Percentiles rank a stretch among this genome's conserved stretches.
These are phyloP conservation scores for Botrytis squamosa DNA, from an alignment of 2,329 filamentous ascomycete genomes.

Conservation along the genomic window DNA sequence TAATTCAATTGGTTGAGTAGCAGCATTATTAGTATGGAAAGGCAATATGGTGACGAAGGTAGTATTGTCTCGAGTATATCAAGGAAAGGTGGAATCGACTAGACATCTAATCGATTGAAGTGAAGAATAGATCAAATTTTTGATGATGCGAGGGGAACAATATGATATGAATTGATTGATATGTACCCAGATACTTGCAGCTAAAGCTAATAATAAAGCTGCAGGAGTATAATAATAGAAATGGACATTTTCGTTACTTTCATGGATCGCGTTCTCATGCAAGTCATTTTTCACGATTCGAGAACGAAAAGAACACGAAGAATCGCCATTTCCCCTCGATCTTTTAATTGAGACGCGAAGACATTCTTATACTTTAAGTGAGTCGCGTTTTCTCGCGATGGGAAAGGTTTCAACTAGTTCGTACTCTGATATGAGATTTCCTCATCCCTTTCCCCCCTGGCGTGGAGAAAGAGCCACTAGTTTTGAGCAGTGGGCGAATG, in stretches of 20 bases:
- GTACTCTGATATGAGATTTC: neutral
- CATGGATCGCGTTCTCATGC: neutral
- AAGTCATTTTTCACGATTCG: conserved; percentile 4
- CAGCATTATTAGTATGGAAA: neutral
- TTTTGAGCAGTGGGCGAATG: neutral
- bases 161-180: neutral
- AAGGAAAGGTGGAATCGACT: neutral
- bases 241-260: neutral
- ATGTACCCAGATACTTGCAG: neutral
- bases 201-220: neutral
- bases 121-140: neutral
- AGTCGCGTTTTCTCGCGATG: conserved; percentile 8
- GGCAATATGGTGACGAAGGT: neutral
- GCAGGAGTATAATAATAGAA: neutral
- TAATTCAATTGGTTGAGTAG: neutral
- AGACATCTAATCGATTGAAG: neutral
- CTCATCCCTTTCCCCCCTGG: neutral
- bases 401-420: neutral
- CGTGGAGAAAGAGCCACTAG: neutral
- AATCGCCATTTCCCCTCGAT: neutral
- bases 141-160: neutral
- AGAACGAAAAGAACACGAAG: conserved; percentile 1
- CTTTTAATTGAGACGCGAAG: neutral
- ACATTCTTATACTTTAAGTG: neutral
- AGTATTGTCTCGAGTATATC: neutral